A percentile compares a stretch with the other conserved stretches of the same genome.
Conservation (phyloP, 305 asterid genomes). For the Withania somnifera region DNA sequence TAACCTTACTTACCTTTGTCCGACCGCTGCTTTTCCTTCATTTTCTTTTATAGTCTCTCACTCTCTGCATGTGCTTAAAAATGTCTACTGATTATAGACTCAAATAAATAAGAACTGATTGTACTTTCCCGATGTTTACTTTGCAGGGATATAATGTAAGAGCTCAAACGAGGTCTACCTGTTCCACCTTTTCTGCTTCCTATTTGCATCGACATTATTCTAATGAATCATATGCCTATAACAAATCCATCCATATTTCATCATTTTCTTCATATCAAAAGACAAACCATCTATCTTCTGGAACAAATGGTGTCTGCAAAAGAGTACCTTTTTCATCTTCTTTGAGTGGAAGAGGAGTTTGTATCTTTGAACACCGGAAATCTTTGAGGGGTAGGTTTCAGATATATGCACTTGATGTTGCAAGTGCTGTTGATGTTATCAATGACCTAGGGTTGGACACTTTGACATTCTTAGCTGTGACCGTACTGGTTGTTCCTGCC, state of each 20-base stretch:
- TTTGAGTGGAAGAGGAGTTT: slow-evolving; percentile 23
- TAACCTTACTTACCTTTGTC: neutral
- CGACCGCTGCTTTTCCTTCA: neutral
- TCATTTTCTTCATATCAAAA: slow-evolving; percentile 23
- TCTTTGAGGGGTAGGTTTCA: slow-evolving; percentile 25
- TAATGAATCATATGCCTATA: slow-evolving; percentile 26
- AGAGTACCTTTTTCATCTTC: slow-evolving; percentile 22
- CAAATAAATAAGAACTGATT: neutral
- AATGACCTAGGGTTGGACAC: slow-evolving; percentile 93
- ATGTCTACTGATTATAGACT: neutral
- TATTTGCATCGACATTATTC: slow-evolving; percentile 18
- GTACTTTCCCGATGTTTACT: neutral
- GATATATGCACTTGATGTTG: slow-evolving; percentile 57
- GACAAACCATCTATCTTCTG: slow-evolving; percentile 18
- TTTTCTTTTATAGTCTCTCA: neutral
- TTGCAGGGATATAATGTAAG: slow-evolving; percentile 51
- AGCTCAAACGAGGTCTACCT: slow-evolving; percentile 30
- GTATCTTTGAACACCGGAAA: slow-evolving; percentile 17
- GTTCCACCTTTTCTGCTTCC: slow-evolving; percentile 22
- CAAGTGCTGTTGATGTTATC: slow-evolving; percentile 84
- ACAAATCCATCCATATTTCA: slow-evolving; percentile 25
- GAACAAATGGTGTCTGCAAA: slow-evolving; percentile 30
- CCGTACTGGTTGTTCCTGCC: slow-evolving; percentile 90
- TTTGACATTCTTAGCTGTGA: slow-evolving; percentile 80
- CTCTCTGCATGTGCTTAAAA: neutral